Conservation (phyloP, 169 alveolate species). For the Eimeria sp. region DNA sequence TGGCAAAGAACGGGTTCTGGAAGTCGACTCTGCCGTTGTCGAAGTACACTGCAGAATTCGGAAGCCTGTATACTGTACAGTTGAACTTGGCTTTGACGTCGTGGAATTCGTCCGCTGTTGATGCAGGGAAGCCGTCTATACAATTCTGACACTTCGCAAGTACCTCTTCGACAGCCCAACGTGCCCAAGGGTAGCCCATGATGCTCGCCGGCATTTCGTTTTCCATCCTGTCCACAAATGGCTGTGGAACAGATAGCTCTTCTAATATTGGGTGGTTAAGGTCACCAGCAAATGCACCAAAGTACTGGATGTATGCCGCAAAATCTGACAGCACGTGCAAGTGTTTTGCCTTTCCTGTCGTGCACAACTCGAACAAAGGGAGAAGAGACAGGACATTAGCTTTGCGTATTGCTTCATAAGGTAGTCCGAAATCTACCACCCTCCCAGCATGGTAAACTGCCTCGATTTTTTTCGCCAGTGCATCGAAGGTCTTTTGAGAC, state of each 20-base stretch:
- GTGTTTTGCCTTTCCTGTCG: conserved; percentile 80
- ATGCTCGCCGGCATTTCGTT: conserved; percentile 84
- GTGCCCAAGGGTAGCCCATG: conserved; percentile 87
- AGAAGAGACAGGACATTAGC: conserved; percentile 83
- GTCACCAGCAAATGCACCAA: conserved; percentile 76
- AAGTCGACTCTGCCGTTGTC: conserved; percentile 84
- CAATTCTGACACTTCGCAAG: conserved; percentile 42
- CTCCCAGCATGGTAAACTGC: conserved; percentile 86
- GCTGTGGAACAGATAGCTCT: conserved; percentile 56
- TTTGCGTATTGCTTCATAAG: conserved; percentile 81
- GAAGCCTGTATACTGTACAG: conserved; percentile 84
- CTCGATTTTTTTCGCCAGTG: conserved; percentile 76
- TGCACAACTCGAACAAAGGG: conserved; percentile 83
- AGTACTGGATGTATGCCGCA: conserved; percentile 85
- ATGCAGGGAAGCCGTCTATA: neutral
- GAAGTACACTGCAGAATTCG: conserved; percentile 84
- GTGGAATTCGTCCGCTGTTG: neutral
- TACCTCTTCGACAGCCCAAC: conserved; percentile 87
- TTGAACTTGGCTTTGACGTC: conserved; percentile 61
- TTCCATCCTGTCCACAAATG: conserved; percentile 76
- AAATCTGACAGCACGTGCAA: conserved; percentile 86
- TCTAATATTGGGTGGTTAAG: conserved; percentile 63
- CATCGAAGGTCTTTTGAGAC: conserved; percentile 56
- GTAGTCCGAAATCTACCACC: conserved; percentile 81
- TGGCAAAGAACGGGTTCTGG: conserved; percentile 81